Percentiles rank a stretch among this genome's conserved stretches.
Evolutionary conservation across 1,284 basidiomycete genomes (phyloP).

Genomic region (Ustilago cynodontis): DNA sequence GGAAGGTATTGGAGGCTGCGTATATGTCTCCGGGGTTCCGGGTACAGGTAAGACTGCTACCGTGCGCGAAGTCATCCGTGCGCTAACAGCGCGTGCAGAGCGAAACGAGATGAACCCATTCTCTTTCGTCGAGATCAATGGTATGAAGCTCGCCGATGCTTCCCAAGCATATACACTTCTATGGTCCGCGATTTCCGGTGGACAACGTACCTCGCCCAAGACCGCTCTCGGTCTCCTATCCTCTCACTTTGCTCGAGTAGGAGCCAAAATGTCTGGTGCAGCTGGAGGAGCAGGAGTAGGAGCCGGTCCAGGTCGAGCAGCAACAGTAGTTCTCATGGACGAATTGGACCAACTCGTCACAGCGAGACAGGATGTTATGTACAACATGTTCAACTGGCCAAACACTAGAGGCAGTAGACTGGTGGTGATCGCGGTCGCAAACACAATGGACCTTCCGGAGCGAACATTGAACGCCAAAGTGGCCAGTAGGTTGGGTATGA

Average conservation of each 20-base stretch:
- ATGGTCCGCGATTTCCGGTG: constrained; percentile 61
- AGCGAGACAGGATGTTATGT: constrained; percentile 95
- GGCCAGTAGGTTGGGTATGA: constrained; percentile 92
- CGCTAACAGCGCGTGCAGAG: constrained; percentile 50
- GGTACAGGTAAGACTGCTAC: constrained; percentile 93
- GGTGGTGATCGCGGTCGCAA: constrained; percentile 95
- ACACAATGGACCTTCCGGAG: constrained; percentile 98
- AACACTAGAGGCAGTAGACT: constrained; percentile 86
- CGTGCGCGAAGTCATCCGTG: constrained; percentile 90
- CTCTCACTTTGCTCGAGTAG: constrained; percentile 53
- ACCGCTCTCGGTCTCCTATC: constrained; percentile 55
- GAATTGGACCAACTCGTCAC: constrained; percentile 97
- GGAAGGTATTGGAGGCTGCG: constrained; percentile 91
- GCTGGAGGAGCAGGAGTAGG: constrained; percentile 36
- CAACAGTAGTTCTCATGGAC: constrained; percentile 95
- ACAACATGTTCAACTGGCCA: constrained; percentile 99
- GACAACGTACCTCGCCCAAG: constrained; percentile 56
- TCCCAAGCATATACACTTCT: constrained; percentile 65
- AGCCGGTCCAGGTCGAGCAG: constrained; percentile 39
- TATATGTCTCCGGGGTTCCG: constrained; percentile 93
- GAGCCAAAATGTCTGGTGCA: constrained; percentile 36
- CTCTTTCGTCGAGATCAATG: constrained; percentile 98
- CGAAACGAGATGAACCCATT: constrained; percentile 88
- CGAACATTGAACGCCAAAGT: constrained; percentile 91
- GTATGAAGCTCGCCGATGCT: constrained; percentile 76